A percentile compares a stretch with the other conserved stretches of the same genome.
Conservation (phyloP, 148 eudicot genomes). For the Simmondsia chinensis region DNA sequence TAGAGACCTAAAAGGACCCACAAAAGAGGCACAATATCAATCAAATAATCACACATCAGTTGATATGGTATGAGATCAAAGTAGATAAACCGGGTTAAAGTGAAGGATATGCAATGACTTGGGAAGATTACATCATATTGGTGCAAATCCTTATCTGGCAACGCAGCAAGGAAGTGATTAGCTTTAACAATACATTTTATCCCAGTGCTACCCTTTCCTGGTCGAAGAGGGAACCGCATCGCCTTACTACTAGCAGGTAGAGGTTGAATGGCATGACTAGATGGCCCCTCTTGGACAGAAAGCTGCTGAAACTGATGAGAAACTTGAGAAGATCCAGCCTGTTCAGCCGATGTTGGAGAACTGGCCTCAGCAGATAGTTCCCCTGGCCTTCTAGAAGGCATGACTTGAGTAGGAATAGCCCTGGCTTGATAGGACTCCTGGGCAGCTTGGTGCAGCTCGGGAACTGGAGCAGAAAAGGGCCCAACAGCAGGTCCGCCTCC, state of each 20-base stretch:
- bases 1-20: slow-evolving; percentile 26
- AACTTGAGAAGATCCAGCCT: slow-evolving; percentile 26
- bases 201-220: slow-evolving; percentile 16
- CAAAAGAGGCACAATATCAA: neutral
- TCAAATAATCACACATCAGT: neutral
- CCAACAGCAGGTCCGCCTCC: slow-evolving; percentile 44
- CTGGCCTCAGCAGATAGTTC: slow-evolving; percentile 32
- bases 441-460: slow-evolving; percentile 99
- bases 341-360: too few species aligned
- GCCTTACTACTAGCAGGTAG: slow-evolving; percentile 69
- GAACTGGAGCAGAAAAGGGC: slow-evolving; percentile 50
- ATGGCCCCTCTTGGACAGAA: slow-evolving; percentile 32
- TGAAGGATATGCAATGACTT: neutral
- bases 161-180: slow-evolving; percentile 10
- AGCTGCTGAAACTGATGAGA: slow-evolving; percentile 42
- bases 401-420: slow-evolving; percentile 36
- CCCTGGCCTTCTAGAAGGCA: slow-evolving; percentile 20
- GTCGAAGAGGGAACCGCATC: slow-evolving; percentile 56
- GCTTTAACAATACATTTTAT: slow-evolving; percentile 8
- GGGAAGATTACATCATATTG: slow-evolving; percentile 16
- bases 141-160: neutral
- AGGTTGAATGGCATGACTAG: slow-evolving; percentile 57
- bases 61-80: neutral
- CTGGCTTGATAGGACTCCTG: slow-evolving; percentile 62
- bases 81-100: neutral